Percentiles rank a stretch among this genome's conserved stretches.
Conservation (phyloP, 108 stramenopile genomes). For the Cyclotella sp. region DNA sequence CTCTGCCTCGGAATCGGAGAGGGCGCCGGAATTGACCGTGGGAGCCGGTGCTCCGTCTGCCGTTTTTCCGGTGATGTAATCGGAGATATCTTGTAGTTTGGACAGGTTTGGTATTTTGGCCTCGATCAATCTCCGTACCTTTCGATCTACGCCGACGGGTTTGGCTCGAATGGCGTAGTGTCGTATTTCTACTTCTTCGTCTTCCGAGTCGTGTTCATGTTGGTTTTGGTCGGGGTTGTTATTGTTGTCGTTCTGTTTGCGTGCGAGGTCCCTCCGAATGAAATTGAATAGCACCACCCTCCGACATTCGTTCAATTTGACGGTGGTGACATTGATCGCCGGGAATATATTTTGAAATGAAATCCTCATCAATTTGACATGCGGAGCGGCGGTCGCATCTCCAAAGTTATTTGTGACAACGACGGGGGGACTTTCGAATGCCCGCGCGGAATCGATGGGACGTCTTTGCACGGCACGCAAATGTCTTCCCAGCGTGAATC, state of each 20-base stretch:
- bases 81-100: conserved; percentile 93
- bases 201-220: conserved; percentile 58
- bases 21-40: conserved; percentile 42
- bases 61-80: conserved; percentile 87
- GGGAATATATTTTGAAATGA: conserved; percentile 99
- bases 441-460: conserved; percentile 77
- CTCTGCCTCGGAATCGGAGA: conserved; percentile 91
- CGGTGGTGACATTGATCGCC: conserved; percentile 95
- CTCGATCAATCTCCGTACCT: conserved; percentile 91
- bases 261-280: conserved; percentile 47
- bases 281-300: conserved; percentile 96
- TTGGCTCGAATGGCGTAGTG: conserved; percentile 98
- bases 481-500: conserved; percentile 85
- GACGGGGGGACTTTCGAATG: conserved; percentile 82
- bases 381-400: conserved; percentile 81
- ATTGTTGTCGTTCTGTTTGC: background rate
- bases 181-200: conserved; percentile 88
- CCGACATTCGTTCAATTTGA: conserved; percentile 92
- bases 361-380: conserved; percentile 96
- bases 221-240: background rate
- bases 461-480: conserved; percentile 89
- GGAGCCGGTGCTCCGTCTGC: conserved; percentile 56
- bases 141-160: conserved; percentile 92
- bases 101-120: conserved; percentile 93
- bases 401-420: conserved; percentile 99